Conservation (phyloP, 2,329 filamentous ascomycete species). For the Apiospora rasikravindrae region DNA sequence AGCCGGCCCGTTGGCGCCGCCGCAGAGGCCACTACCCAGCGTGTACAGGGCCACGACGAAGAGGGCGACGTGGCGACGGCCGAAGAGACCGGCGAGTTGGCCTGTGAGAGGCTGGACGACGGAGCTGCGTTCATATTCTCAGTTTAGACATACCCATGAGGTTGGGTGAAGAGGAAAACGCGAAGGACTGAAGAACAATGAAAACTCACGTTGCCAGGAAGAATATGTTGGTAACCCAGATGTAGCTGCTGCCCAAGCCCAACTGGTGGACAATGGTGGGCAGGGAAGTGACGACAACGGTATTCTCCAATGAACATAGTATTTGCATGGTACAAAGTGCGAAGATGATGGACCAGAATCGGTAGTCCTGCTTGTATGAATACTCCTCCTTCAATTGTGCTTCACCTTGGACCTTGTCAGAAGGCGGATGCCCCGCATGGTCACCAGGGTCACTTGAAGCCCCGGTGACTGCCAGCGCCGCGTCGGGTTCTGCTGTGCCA, state of each 20-base stretch:
- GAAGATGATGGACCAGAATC: background rate
- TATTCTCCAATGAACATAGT: background rate
- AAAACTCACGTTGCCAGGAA: background rate
- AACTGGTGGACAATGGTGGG: background rate
- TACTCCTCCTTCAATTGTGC: background rate
- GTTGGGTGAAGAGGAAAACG: background rate
- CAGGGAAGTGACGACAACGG: background rate
- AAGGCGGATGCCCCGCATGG: background rate
- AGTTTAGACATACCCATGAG: too few species aligned
- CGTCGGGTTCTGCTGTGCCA: background rate
- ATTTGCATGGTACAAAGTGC: background rate
- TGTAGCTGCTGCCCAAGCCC: background rate
- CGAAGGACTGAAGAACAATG: too few species aligned
- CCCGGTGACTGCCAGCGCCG: background rate
- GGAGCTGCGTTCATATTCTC: background rate
- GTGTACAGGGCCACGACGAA: conserved; percentile 16
- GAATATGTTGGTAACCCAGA: conserved; percentile 7
- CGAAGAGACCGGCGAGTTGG: conserved; percentile 51
- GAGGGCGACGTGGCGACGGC: conserved; percentile 41
- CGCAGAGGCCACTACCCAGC: conserved; percentile 20
- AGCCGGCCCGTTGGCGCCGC: background rate
- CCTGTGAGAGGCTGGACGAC: conserved; percentile 46
- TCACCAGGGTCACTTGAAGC: background rate
- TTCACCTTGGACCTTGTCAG: background rate
- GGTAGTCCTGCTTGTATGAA: background rate